phyloP scores from a whole-genome alignment of 2,329 filamentous ascomycete species.

The Cytospora paraplurivora region DNA sequence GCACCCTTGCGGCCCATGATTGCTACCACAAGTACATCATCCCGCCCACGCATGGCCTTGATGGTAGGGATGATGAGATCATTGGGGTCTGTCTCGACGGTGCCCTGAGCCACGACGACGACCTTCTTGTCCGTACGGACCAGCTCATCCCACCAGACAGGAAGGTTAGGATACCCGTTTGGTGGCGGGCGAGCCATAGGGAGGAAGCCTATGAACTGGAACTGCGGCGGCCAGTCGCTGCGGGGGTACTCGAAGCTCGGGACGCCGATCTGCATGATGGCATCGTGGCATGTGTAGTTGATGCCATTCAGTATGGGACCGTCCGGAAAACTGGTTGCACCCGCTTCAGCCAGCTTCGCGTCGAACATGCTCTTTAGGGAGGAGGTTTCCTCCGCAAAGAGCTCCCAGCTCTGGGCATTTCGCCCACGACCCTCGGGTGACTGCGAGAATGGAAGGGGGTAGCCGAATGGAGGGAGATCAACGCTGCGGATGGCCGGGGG shows the following conservation, averaged over 20 bases:
- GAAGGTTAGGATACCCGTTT: conserved; percentile 30
- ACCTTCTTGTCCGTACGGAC: conserved; percentile 35
- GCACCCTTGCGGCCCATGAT: conserved; percentile 42
- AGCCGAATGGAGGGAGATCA: conserved; percentile 41
- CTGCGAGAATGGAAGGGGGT: conserved; percentile 37
- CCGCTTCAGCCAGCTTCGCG: conserved; percentile 35
- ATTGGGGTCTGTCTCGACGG: conserved; percentile 42
- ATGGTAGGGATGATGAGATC: conserved; percentile 44
- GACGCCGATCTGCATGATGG: conserved; percentile 42
- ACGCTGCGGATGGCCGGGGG: conserved; percentile 40
- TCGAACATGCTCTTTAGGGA: conserved; percentile 36
- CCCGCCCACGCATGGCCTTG: conserved; percentile 35
- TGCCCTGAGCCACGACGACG: conserved; percentile 44
- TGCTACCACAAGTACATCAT: conserved; percentile 39
- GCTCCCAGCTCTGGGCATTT: conserved; percentile 37
- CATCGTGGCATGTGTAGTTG: conserved; percentile 41
- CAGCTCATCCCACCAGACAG: conserved; percentile 41
- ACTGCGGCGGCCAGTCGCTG: conserved; percentile 40
- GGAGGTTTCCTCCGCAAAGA: conserved; percentile 34
- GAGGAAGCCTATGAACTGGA: conserved; percentile 41
- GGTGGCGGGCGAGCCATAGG: conserved; percentile 29
- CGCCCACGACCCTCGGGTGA: conserved; percentile 33
- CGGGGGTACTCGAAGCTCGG: conserved; percentile 43
- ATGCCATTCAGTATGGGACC: conserved; percentile 38
- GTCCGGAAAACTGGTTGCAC: conserved; percentile 31